Base-by-base conservation (phyloP, 345 rosid genomes). In the Trapa bicornis region DNA sequence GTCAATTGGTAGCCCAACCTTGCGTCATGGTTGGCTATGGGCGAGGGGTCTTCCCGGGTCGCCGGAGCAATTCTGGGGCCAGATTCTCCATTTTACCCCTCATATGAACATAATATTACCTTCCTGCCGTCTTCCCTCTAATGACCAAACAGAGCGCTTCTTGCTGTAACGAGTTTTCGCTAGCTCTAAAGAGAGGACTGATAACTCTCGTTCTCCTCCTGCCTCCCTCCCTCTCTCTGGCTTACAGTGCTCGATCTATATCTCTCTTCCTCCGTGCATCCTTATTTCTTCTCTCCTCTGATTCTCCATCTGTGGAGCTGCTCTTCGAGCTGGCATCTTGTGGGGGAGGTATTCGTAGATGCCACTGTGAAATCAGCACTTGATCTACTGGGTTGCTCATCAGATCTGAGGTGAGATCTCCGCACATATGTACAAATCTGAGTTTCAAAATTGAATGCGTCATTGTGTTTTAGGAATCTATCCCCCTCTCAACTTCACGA, bases 401-500 rank as follows among this genome's bases (percentile, higher is more conserved):
- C 80, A 67, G 82, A 83, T 83, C 86, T 76, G 83, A 78, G 90
- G 90, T 86, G 76, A 77, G 61, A 68, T 70, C 5, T 68, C 10
- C n/a, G 45, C 42, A 6, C 68, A 29, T 12, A 37, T 61, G 33
- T 47, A 15, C 66, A 3, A 16, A 22, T 5, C 48, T 42, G 36
- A 62, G 10, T 67, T 54, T 70, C 33, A 39, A 65, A 22, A 42
- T 11, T 50, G 32, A 62, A 37, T 22, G 37, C 37, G 32, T 11
- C 64, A 13, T 5, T 39, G 1, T 60, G 62, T 66, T 50, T 76
- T 13, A 37, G 56, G 7, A 41, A 41, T 41, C 4, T 4, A 45
- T 64, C 69, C 65, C 65, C 68, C 70, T 61, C 17, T 63, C 43
- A 29, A 36, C 22, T 38, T 65, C 68, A 43, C 47, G n/a, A 65